Conservation (phyloP, 2,329 filamentous ascomycete genomes). For the Xylariaceae sp. region DNA sequence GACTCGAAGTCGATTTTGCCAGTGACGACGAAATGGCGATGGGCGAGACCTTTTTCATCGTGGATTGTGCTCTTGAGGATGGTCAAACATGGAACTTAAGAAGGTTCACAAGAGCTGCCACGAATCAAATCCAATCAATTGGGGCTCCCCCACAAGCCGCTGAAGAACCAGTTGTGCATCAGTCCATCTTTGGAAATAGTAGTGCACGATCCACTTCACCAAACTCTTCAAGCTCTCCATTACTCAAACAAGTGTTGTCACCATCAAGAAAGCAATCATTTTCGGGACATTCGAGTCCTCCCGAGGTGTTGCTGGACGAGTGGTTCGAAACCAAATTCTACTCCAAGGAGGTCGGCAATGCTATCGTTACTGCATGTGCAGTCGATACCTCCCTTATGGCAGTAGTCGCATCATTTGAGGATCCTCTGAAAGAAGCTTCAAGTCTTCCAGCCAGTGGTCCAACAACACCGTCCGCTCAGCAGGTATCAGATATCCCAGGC, state of each 20-base stretch:
- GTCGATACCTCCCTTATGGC: conserved; percentile 74
- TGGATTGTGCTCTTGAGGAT: conserved; percentile 68
- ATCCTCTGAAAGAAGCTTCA: conserved; percentile 64
- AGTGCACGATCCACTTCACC: conserved; percentile 17
- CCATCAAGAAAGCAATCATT: conserved; percentile 24
- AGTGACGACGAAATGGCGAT: conserved; percentile 71
- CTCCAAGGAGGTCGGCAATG: conserved; percentile 55
- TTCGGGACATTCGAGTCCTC: conserved; percentile 13
- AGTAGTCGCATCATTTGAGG: conserved; percentile 68
- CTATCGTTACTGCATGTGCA: conserved; percentile 64
- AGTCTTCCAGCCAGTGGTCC: conserved; percentile 44
- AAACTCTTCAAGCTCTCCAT: conserved; percentile 19
- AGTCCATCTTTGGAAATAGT: conserved; percentile 32
- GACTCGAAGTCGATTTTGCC: conserved; percentile 83
- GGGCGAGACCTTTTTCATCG: conserved; percentile 72
- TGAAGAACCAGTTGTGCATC: conserved; percentile 8
- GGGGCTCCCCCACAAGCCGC: conserved; percentile 6
- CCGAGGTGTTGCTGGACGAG: conserved; percentile 45
- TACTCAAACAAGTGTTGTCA: conserved; percentile 18
- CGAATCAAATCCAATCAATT: conserved; percentile 10
- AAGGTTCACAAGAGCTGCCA: conserved; percentile 40
- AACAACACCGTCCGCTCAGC: conserved; percentile 40
- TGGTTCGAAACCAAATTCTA: conserved; percentile 63
- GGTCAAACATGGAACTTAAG: conserved; percentile 42
- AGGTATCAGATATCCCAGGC: conserved; percentile 67